Percentiles rank a stretch among this genome's conserved stretches.
Evolutionary conservation across 495 filamentous ascomycete genomes (phyloP).

Genomic region (Penicillium herquei): DNA sequence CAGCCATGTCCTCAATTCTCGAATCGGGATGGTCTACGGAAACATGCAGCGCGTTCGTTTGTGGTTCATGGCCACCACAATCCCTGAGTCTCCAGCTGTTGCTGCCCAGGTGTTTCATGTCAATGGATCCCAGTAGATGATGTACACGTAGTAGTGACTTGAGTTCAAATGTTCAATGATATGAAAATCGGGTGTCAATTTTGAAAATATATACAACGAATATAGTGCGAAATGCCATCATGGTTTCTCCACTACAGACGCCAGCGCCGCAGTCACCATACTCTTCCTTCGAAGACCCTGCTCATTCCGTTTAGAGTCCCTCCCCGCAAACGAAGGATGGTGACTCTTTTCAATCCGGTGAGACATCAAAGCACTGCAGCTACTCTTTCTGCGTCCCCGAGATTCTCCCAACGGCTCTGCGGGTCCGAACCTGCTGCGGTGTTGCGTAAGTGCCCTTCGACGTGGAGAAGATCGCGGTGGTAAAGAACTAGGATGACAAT

Average conservation of each 20-base stretch:
- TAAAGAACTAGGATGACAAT: constrained; percentile 46
- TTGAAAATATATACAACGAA: constrained; percentile 21
- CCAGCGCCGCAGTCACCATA: constrained; percentile 45
- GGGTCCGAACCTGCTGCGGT: constrained; percentile 31
- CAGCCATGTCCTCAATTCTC: too few species aligned
- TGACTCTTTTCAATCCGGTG: constrained; percentile 44
- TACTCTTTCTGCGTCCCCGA: constrained; percentile 33
- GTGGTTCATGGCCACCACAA: too few species aligned
- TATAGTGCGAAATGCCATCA: constrained; percentile 4
- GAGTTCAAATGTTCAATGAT: too few species aligned
- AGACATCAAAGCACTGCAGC: constrained; percentile 20
- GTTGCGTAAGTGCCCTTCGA: constrained; percentile 23
- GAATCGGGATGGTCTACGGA: too few species aligned
- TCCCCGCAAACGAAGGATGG: constrained; percentile 18
- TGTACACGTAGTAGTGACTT: too few species aligned
- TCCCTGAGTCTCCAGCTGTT: too few species aligned
- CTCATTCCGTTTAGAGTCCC: constrained; percentile 40
- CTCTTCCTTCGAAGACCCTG: constrained; percentile 44
- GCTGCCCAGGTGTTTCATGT: too few species aligned
- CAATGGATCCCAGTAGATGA: too few species aligned
- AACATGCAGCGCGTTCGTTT: too few species aligned
- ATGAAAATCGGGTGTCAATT: constrained; percentile 19
- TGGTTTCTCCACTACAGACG: constrained; percentile 33
- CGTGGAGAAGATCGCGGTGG: constrained; percentile 37
- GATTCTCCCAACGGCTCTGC: constrained; percentile 9